Conservation (phyloP, 2,329 filamentous ascomycete genomes). For the Lachnum nothofagi region DNA sequence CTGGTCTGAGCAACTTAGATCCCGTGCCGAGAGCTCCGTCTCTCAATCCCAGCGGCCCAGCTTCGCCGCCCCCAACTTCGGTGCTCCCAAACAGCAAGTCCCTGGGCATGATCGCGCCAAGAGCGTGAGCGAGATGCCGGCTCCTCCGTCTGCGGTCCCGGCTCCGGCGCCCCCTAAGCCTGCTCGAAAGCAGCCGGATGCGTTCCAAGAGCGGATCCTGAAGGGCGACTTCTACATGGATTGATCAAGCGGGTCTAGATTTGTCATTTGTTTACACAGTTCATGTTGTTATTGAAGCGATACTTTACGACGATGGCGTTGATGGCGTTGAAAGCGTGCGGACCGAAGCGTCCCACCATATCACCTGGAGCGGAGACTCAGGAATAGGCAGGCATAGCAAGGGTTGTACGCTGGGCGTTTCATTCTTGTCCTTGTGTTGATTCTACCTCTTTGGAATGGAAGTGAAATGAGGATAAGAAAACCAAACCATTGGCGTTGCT, state of each 20-base stretch:
- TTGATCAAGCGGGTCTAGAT: conserved; percentile 39
- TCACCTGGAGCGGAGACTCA: background rate
- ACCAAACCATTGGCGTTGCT: background rate
- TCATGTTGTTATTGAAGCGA: background rate
- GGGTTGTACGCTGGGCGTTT: conserved; percentile 27
- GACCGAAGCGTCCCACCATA: background rate
- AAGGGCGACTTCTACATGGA: conserved; percentile 99
- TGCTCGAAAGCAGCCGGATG: conserved; percentile 68
- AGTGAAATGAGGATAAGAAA: conserved; percentile 4
- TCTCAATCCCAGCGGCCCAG: conserved; percentile 36
- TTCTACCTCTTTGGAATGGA: background rate
- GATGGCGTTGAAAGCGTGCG: conserved; percentile 13
- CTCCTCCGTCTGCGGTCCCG: conserved; percentile 39
- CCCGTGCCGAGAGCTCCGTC: conserved; percentile 77
- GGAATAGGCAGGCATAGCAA: background rate
- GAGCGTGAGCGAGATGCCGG: conserved; percentile 62
- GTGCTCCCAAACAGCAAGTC: conserved; percentile 30
- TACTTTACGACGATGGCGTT: conserved; percentile 8
- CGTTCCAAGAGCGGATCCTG: conserved; percentile 92
- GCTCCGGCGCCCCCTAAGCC: conserved; percentile 39
- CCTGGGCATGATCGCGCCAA: conserved; percentile 60
- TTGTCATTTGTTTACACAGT: conserved; percentile 3
- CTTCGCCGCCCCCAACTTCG: conserved; percentile 5
- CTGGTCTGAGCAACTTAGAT: conserved; percentile 93
- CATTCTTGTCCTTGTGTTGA: conserved; percentile 14